Conservation (phyloP, 169 alveolate genomes). For the Theileria equi region DNA sequence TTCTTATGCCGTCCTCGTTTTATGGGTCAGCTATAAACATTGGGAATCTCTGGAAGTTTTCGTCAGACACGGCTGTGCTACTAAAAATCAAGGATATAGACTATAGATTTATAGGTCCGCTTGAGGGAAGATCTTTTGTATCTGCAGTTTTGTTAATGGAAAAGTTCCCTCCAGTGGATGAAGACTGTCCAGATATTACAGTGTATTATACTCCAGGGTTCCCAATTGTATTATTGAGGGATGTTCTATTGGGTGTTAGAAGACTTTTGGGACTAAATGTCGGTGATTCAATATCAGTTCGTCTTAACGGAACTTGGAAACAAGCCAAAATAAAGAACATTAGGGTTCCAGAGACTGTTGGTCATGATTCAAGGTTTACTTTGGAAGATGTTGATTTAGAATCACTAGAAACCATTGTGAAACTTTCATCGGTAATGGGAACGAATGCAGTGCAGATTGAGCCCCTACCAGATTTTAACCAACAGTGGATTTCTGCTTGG, state of each 20-base stretch:
- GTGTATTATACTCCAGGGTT: neutral
- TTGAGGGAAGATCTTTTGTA: too few species aligned
- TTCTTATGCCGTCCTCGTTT: neutral
- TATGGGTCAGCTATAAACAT: neutral
- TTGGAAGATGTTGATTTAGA: neutral
- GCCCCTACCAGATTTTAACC: neutral
- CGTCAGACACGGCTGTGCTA: neutral
- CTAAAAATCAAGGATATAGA: neutral
- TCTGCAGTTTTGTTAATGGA: too few species aligned
- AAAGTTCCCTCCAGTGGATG: too few species aligned
- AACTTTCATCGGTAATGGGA: conserved; percentile 14
- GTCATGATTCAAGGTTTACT: neutral
- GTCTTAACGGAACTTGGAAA: too few species aligned
- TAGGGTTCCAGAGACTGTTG: neutral
- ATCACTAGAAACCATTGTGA: neutral
- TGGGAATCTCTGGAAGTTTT: neutral
- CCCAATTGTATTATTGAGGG: neutral
- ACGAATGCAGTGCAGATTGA: conserved; percentile 15
- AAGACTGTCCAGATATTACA: neutral
- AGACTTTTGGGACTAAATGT: neutral
- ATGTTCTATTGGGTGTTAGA: neutral
- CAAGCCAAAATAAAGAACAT: neutral
- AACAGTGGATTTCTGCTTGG: conserved; percentile 32
- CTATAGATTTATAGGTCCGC: conserved; percentile 1
- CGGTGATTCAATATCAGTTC: too few species aligned